Percentiles rank a stretch among this genome's conserved stretches.
Evolutionary conservation across 768 basidiomycete genomes (phyloP).

Genomic region (Boletus fagicola): DNA sequence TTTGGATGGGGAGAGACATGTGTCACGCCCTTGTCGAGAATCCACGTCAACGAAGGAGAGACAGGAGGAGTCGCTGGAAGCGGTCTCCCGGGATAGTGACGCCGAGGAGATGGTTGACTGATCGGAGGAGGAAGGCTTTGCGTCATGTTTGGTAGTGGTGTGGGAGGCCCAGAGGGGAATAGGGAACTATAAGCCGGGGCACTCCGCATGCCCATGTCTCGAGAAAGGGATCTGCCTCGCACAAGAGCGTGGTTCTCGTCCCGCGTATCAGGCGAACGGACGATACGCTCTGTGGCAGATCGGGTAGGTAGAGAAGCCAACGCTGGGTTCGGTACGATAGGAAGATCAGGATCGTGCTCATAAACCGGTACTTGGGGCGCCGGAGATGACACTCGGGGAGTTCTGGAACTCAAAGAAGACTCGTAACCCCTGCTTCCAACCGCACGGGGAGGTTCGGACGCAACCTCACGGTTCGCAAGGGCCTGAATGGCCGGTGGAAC

Average conservation of each 20-base stretch:
- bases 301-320: constrained; percentile 25
- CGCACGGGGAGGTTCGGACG: constrained; percentile 24
- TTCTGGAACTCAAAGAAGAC: constrained; percentile 15
- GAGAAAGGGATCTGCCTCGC: constrained; percentile 33
- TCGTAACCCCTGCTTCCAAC: constrained; percentile 16
- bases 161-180: constrained; percentile 35
- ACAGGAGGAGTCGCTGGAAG: constrained; percentile 34
- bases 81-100: constrained; percentile 34
- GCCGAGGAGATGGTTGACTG: constrained; percentile 29
- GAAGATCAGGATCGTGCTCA: constrained; percentile 30
- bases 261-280: constrained; percentile 27
- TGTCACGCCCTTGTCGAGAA: constrained; percentile 30
- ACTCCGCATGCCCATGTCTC: constrained; percentile 32
- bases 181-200: constrained; percentile 35
- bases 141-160: constrained; percentile 22
- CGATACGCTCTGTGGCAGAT: constrained; percentile 34
- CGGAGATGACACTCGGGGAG: constrained; percentile 28
- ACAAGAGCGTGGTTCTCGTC: constrained; percentile 30
- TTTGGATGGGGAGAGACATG: constrained; percentile 18
- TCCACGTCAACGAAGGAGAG: constrained; percentile 35
- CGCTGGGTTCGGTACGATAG: constrained; percentile 18
- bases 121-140: constrained; percentile 25
- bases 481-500: constrained; percentile 13
- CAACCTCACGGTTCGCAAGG: constrained; percentile 20
- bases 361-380: constrained; percentile 18